Conservation (phyloP, 1,139 yeast species). For the Suhomyces wounanorum region DNA sequence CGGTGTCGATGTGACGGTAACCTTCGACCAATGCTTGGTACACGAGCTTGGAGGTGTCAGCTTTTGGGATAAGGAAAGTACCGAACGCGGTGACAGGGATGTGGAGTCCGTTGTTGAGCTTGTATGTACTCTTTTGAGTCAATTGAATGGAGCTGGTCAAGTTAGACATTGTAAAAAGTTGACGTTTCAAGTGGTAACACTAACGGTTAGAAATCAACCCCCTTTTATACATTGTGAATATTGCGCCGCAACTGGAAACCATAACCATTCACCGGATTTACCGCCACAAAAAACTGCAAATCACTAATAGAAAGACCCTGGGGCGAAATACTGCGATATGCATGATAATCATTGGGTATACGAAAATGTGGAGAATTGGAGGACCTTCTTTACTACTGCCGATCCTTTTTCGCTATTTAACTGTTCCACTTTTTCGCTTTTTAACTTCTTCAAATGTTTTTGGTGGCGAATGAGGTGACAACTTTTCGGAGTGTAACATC, state of each 20-base stretch:
- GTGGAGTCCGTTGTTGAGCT: conserved; percentile 38
- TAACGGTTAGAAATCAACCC: not conserved
- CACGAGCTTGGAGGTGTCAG: conserved; percentile 31
- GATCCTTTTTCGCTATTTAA: too few species aligned
- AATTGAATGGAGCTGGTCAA: conserved; percentile 33
- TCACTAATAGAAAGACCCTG: not conserved
- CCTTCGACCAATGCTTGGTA: conserved; percentile 56
- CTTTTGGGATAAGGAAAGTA: conserved; percentile 29
- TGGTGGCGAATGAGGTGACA: too few species aligned
- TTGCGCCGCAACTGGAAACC: conserved; percentile 2
- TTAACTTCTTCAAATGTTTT: too few species aligned
- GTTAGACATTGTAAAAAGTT: conserved; percentile 21
- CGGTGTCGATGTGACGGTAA: conserved; percentile 71
- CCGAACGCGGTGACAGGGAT: conserved; percentile 49
- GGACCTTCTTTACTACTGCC: not conserved
- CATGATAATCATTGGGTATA: not conserved
- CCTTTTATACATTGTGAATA: not conserved
- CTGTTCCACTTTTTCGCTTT: too few species aligned
- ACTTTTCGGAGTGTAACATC: too few species aligned
- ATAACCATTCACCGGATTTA: conserved; percentile 1
- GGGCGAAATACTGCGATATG: not conserved
- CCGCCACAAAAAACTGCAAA: not conserved
- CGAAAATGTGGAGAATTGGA: not conserved
- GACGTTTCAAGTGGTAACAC: not conserved
- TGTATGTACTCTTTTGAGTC: conserved; percentile 30